Base-by-base conservation (phyloP, 225 moss, liverwort and hornwort species). In the Thuidium tamariscinum region DNA sequence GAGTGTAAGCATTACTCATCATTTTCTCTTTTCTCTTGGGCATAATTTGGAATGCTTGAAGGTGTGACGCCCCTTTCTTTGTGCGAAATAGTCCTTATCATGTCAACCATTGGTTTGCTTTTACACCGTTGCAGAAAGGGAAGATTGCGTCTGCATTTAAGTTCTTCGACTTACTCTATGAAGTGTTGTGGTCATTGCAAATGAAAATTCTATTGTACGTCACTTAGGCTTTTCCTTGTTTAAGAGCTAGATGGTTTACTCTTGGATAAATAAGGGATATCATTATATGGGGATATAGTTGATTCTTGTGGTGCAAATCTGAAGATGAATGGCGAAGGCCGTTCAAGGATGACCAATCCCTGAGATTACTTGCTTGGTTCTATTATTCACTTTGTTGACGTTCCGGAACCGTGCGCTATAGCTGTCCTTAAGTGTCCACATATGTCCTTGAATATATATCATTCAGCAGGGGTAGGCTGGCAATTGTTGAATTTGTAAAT, bases 1-100 rank as follows among this genome's bases (percentile, higher is more conserved):
- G 93, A 92, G 88, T 88, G 93, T 93, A 92, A 81, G 91, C 84
- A 79, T 81, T 74, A 64, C 29, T 39, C 62, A 82, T 61, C 79
- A 51, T 72, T 87, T 83, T 41, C 57, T 84, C 71, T 70, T 84
- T 71, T 23, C 56, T 37, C 51, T 65, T 87, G 62, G 65, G 42
- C 65, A 72, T n/a, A 51, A 68, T 46, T 84, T 77, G 23, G 77
- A 55, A 46, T 37, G 65, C 84, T 69, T 46, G 59, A 52, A 61
- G 36, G 30, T 25, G 75, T 56, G 70, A n/a, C 34, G 44, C 70
- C 62, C 74, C 66, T n/a, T 65, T 59, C 66, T 56, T 79, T 61
- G 65, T 51, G 69, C 51, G 49, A 30, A 59, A 29, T 60, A 36
- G 30, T 26, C 36, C 42, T 76, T 15, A 8, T 44, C 26, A 49